Percentiles rank a stretch among this genome's conserved stretches.
phyloP scores from a whole-genome alignment of 345 rosid genomes.

The Salix purpurea region DNA sequence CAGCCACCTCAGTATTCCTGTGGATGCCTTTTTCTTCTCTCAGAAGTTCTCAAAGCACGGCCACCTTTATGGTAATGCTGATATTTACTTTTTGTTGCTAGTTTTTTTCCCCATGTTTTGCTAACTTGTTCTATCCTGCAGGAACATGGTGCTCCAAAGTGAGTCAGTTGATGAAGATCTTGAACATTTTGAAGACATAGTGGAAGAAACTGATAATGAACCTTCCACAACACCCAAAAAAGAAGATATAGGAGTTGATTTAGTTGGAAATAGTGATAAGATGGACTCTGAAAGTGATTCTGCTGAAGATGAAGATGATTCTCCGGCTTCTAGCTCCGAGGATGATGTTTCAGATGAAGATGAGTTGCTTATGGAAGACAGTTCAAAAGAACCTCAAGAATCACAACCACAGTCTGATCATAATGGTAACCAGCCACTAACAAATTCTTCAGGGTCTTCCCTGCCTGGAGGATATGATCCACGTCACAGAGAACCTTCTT shows the following conservation, averaged over 20 bases:
- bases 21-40: slow-evolving; percentile 87
- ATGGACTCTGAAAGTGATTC: slow-evolving; percentile 36
- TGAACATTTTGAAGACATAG: slow-evolving; percentile 88
- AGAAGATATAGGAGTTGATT: slow-evolving; percentile 26
- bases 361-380: slow-evolving; percentile 36
- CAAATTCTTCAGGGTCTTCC: slow-evolving; percentile 26
- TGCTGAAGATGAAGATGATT: slow-evolving; percentile 54
- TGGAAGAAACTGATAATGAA: slow-evolving; percentile 56
- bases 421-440: slow-evolving; percentile 23
- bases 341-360: slow-evolving; percentile 60
- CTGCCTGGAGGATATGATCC: slow-evolving; percentile 90
- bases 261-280: slow-evolving; percentile 21
- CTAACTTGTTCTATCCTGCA: slow-evolving; percentile 22
- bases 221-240: slow-evolving; percentile 24
- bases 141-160: slow-evolving; percentile 78
- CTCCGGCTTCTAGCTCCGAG: slow-evolving; percentile 27
- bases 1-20: slow-evolving; percentile 94
- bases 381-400: slow-evolving; percentile 29
- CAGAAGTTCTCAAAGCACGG: slow-evolving; percentile 88
- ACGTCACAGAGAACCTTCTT: slow-evolving; percentile 90
- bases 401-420: slow-evolving; percentile 24
- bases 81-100: slow-evolving; percentile 7
- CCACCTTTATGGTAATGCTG: slow-evolving; percentile 69
- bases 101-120: neutral
- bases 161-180: slow-evolving; percentile 81